Conservation (phyloP, 768 basidiomycete species). For the Lanmaoa rubissima region DNA sequence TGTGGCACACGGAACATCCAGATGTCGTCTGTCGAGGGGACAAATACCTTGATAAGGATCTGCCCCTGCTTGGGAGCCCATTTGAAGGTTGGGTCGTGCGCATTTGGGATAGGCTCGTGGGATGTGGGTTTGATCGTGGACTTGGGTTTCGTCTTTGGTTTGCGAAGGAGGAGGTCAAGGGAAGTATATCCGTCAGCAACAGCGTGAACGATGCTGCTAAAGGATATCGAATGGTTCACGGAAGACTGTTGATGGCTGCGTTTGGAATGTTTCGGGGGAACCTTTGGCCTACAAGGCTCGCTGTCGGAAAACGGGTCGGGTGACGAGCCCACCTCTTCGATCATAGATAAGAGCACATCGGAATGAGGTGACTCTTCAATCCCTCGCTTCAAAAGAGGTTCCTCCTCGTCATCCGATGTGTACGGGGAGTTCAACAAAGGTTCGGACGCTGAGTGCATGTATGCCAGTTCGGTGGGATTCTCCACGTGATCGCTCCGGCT, state of each 20-base stretch:
- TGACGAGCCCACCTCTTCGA: conserved; percentile 7
- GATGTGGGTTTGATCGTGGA: background rate
- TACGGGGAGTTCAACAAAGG: background rate
- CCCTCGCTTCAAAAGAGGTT: conserved; percentile 1
- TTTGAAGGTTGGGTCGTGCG: conserved; percentile 4
- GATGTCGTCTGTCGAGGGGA: conserved; percentile 39
- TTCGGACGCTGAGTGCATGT: conserved; percentile 12
- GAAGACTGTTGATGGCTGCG: conserved; percentile 12
- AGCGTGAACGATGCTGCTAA: conserved; percentile 13
- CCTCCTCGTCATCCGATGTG: conserved; percentile 7
- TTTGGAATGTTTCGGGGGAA: background rate
- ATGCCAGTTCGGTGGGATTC: background rate
- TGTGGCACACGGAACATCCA: conserved; percentile 39
- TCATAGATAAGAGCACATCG: conserved; percentile 11
- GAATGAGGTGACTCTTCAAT: conserved; percentile 8
- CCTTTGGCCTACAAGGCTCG: background rate
- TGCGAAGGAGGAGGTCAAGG: conserved; percentile 19
- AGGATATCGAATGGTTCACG: conserved; percentile 15
- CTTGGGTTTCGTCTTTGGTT: conserved; percentile 6
- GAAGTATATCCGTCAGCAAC: conserved; percentile 15
- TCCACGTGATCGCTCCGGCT: background rate
- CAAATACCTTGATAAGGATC: conserved; percentile 41
- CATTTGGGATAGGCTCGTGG: background rate
- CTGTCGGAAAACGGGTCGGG: background rate
- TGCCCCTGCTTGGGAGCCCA: conserved; percentile 36